Percentiles rank a stretch among this genome's conserved stretches.
Evolutionary conservation across 2,329 filamentous ascomycete species (phyloP).

Genomic region (Gaeumannomyces tritici): DNA sequence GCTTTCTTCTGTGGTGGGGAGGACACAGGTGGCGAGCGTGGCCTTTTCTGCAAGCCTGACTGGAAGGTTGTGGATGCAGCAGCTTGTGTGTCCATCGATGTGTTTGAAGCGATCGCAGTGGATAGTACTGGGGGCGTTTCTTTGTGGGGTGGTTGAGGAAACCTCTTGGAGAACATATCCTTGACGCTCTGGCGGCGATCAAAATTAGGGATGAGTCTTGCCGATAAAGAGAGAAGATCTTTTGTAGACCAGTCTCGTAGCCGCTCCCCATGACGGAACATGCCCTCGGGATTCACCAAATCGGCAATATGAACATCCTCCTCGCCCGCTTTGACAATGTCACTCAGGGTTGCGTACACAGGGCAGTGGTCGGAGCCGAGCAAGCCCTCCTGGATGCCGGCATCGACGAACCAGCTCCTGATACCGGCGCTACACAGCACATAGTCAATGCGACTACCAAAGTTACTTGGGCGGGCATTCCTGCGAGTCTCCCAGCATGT

Average conservation of each 20-base stretch:
- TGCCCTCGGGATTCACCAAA: slow-evolving; percentile 65
- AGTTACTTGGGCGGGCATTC: slow-evolving; percentile 93
- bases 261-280: slow-evolving; percentile 60
- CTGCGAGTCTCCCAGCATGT: slow-evolving; percentile 95
- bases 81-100: background rate
- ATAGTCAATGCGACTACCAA: slow-evolving; percentile 88
- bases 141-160: slow-evolving; percentile 11
- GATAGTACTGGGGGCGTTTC: background rate
- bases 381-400: slow-evolving; percentile 86
- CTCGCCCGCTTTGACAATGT: slow-evolving; percentile 42
- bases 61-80: background rate
- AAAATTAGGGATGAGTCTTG: slow-evolving; percentile 79
- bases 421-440: slow-evolving; percentile 74
- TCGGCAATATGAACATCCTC: slow-evolving; percentile 51
- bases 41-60: background rate
- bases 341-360: slow-evolving; percentile 67
- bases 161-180: slow-evolving; percentile 75
- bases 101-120: background rate
- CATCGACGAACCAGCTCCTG: slow-evolving; percentile 67
- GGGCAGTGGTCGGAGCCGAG: slow-evolving; percentile 97
- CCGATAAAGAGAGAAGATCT: slow-evolving; percentile 65
- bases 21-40: background rate
- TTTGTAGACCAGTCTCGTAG: slow-evolving; percentile 56
- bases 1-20: slow-evolving; percentile 33
- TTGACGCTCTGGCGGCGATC: slow-evolving; percentile 75